phyloP scores from a whole-genome alignment of 768 basidiomycete genomes.

The Trametes punicea region DNA sequence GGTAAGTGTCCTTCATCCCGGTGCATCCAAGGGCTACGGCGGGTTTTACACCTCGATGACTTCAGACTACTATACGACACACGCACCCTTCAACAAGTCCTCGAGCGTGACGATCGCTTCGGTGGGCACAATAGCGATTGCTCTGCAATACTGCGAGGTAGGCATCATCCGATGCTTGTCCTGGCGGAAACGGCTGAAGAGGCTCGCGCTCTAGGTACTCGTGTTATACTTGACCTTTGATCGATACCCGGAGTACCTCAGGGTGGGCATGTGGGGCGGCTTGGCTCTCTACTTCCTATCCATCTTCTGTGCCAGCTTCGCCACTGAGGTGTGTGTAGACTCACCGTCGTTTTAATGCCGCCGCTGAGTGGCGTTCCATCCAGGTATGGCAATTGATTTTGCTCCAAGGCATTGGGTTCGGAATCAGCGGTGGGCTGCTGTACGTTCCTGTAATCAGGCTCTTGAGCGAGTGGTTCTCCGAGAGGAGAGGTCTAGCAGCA shows the following conservation, averaged over 20 bases:
- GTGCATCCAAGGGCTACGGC: too few relatives aligned
- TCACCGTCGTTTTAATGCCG: background rate
- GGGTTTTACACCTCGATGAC: background rate
- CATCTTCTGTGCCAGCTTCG: constrained; percentile 24
- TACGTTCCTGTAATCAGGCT: constrained; percentile 19
- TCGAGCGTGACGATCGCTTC: constrained; percentile 21
- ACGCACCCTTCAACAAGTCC: constrained; percentile 19
- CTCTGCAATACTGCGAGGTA: constrained; percentile 24
- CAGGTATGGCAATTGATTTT: constrained; percentile 25
- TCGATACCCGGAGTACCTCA: constrained; percentile 22
- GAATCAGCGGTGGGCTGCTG: constrained; percentile 21
- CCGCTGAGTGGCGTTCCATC: background rate
- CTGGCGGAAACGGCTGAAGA: background rate
- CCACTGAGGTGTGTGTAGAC: constrained; percentile 9
- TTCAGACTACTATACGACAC: constrained; percentile 23
- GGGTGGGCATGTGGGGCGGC: constrained; percentile 18
- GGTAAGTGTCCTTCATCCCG: background rate
- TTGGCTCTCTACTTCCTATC: constrained; percentile 16
- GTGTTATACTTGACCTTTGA: constrained; percentile 18
- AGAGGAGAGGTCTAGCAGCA: constrained; percentile 21
- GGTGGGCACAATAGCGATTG: constrained; percentile 22
- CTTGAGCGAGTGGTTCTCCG: constrained; percentile 25
- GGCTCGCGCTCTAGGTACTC: background rate
- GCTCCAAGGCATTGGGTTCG: constrained; percentile 24
- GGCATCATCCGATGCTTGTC: background rate